Percentiles rank a stretch among this genome's conserved stretches.
phyloP scores from a whole-genome alignment of 2,329 filamentous ascomycete species.

The Aspergillus piperis region DNA sequence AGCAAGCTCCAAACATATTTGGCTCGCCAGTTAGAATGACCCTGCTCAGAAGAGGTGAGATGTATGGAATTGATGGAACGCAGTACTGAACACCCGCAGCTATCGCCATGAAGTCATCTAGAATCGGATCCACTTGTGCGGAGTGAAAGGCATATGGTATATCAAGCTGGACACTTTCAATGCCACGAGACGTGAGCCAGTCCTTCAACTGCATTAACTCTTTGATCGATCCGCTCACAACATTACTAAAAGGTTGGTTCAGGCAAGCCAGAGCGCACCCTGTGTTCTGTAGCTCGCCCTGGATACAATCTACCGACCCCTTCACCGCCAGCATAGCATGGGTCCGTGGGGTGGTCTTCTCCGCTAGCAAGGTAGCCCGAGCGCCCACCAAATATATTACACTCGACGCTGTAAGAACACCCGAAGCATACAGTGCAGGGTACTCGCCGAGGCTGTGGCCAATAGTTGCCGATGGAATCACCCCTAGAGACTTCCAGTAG shows the following conservation, averaged over 20 bases:
- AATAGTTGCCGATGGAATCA: conserved; percentile 43
- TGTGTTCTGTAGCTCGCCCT: conserved; percentile 31
- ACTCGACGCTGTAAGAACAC: conserved; percentile 27
- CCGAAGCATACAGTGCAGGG: conserved; percentile 29
- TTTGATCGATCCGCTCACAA: conserved; percentile 36
- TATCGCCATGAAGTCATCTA: conserved; percentile 41
- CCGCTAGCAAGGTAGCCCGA: conserved; percentile 25
- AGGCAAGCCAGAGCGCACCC: conserved; percentile 40
- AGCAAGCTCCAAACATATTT: neutral
- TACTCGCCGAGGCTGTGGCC: conserved; percentile 43
- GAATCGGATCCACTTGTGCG: conserved; percentile 48
- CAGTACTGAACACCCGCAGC: conserved; percentile 42
- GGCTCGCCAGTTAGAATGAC: neutral
- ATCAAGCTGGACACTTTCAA: conserved; percentile 43
- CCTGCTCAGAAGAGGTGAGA: conserved; percentile 47
- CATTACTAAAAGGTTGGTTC: conserved; percentile 45
- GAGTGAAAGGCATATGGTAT: conserved; percentile 51
- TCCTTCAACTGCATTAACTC: conserved; percentile 28
- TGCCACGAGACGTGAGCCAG: conserved; percentile 36
- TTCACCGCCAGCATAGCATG: conserved; percentile 46
- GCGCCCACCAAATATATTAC: conserved; percentile 31
- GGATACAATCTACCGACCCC: conserved; percentile 35
- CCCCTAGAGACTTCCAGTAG: conserved; percentile 39
- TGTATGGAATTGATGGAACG: conserved; percentile 42
- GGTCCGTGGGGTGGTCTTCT: conserved; percentile 18